Base-by-base conservation (phyloP, 108 stramenopile species). In the Poteriospumella lacustris region DNA sequence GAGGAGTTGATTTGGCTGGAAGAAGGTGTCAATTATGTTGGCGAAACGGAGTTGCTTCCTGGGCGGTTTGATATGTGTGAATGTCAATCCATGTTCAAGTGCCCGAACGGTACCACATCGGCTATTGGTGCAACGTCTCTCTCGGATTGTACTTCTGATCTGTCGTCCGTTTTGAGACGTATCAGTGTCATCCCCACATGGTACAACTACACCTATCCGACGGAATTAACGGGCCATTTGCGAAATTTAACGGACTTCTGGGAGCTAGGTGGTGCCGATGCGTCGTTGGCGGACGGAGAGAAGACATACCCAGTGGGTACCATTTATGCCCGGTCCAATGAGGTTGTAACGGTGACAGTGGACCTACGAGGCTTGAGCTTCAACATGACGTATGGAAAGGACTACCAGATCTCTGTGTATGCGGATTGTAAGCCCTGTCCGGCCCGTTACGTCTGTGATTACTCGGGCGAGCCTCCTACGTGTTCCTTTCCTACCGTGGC, bases 391-490 rank as follows among this genome's bases (percentile, higher is more conserved):
- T 93, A 91, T 73, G 85, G 88, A 26, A 87, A 85, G 3, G 90
- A 93, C 87, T 93, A 90, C 81, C 80, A 83, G 59, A 81, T 92
- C 26, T 67, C 84, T 15, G 81, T 91, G 0, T 93, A 92, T 62
- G 81, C 88, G 56, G 91, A 89, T 76, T 93, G 93, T 68, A 90
- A 85, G 75, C 93, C 93, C 43, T 93, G 93, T 58, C 90, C 91
- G 0, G 77, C 87, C 2, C 89, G 88, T 36, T 92, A 91, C 78
- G 44, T 81, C 24, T 93, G 92, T 78, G 62, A 84, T 28, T 72
- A 76, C 58, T 41, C 58, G 26, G 67, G 42, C 1, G 78, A 68
- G 0, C 81, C 85, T 29, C 78, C 84, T 5, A 81, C 76, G 1
- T 86, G 85, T 39, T 38, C 58, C 41, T 76, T 28, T 15, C 85